phyloP scores from a whole-genome alignment of 805 yeast species.

The Candida vartiovaarae region DNA sequence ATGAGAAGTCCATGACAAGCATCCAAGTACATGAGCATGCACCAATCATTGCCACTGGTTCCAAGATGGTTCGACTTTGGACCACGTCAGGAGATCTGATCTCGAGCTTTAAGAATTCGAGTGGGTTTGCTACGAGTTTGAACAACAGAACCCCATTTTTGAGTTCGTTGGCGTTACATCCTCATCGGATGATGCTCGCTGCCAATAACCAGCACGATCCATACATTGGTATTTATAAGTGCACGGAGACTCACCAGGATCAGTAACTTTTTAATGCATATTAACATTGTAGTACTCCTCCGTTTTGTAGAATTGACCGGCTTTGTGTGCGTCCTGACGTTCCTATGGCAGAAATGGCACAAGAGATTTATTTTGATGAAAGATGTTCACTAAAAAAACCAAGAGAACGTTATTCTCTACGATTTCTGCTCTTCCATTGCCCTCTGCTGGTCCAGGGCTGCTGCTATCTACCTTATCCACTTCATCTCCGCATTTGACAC shows the following conservation, averaged over 20 bases:
- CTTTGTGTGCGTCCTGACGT: no score
- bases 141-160: slow-evolving; percentile 37
- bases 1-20: slow-evolving; percentile 43
- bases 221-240: slow-evolving; percentile 54
- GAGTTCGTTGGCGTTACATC: slow-evolving; percentile 72
- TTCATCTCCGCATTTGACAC: no score
- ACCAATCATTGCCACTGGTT: slow-evolving; percentile 85
- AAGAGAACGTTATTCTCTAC: no score
- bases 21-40: slow-evolving; percentile 94
- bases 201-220: slow-evolving; percentile 76
- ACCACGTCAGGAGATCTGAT: slow-evolving; percentile 76
- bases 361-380: no score
- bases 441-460: no score
- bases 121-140: slow-evolving; percentile 23
- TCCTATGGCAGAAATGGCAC: no score
- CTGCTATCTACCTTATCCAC: no score
- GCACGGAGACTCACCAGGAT: slow-evolving; percentile 27
- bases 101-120: slow-evolving; percentile 46
- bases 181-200: slow-evolving; percentile 91
- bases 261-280: not conserved
- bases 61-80: slow-evolving; percentile 73
- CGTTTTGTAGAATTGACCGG: not conserved
- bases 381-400: no score
- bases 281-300: not conserved
- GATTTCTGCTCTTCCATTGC: no score